Base-by-base conservation (phyloP, 352 stramenopile genomes). In the Pythium phragmiticola region DNA sequence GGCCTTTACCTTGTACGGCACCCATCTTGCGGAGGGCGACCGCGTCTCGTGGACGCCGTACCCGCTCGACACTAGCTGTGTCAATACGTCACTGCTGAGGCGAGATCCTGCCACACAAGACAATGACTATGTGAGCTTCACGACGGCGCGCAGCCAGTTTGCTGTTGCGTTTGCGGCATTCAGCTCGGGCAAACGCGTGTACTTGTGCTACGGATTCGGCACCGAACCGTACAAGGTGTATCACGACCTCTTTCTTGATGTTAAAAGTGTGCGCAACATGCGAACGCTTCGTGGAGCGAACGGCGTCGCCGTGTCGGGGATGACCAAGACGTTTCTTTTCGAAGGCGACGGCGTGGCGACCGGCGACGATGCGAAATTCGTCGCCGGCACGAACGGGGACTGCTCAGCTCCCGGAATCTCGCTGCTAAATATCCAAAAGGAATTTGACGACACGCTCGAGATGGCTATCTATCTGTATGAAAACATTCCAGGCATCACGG, bases 391-490 rank as follows among this genome's bases (percentile, higher is more conserved):
- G 2, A 66, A 43, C 8, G 50, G 34, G 11, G 75, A 79, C 43
- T 90, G 82, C 49, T 68, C 68, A 5, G 42, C 34, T 0, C 70
- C 71, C 0, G 82, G 82, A 0, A 68, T 87, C 36, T 66, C 69
- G 11, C 65, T 89, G 2, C 37, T 69, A 7, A 88, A 88, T 28
- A 73, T 89, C 28, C 75, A 82, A 23, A 87, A 86, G 37, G 78
- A 89, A 41, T 90, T 85, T 42, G 82, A 90, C 30, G 73, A 89
- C 30, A 74, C 72, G 13, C 41, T 60, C 6, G 78, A 89, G 37
- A 89, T 88, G 78, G 76, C 79, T 4, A 81, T 89, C 64, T 89
- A 83, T 59, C n/a, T 90, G 39, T 90, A 90, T 47, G 76, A 87
- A 43, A 81, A 78, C 41, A 72, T 77, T 7, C 46, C 57, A 0